Conservation (phyloP, 1,139 yeast species). For the Lodderomyces beijingensis region DNA sequence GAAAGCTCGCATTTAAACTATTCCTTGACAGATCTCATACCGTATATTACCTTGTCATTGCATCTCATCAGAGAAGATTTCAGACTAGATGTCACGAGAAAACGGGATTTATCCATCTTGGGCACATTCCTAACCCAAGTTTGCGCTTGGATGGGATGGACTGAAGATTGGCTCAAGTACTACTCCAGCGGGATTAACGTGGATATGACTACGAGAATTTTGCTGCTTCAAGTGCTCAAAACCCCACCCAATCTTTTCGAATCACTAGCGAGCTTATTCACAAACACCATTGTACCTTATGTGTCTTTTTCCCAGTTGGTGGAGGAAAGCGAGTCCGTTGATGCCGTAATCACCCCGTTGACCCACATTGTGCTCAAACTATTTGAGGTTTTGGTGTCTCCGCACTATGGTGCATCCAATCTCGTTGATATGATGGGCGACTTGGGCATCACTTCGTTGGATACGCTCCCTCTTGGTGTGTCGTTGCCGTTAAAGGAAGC, state of each 20-base stretch:
- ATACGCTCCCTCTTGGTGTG: conserved; percentile 72
- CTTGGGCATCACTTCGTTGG: conserved; percentile 53
- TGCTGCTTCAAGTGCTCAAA: conserved; percentile 41
- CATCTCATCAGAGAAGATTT: conserved; percentile 79
- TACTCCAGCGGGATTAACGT: conserved; percentile 37
- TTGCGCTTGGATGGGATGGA: conserved; percentile 73
- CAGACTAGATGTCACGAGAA: conserved; percentile 50
- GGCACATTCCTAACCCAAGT: conserved; percentile 58
- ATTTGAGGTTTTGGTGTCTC: conserved; percentile 59
- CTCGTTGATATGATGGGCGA: conserved; percentile 59
- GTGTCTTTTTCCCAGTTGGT: conserved; percentile 66
- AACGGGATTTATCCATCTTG: conserved; percentile 32
- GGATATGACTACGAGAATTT: conserved; percentile 26
- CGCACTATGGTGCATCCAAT: conserved; percentile 47
- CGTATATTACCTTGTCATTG: conserved; percentile 62
- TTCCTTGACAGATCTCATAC: conserved; percentile 46
- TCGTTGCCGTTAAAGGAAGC: conserved; percentile 62
- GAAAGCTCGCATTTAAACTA: conserved; percentile 27
- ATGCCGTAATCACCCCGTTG: conserved; percentile 59
- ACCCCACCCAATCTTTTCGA: conserved; percentile 54
- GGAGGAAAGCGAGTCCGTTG: conserved; percentile 62
- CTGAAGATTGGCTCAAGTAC: conserved; percentile 57
- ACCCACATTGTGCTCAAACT: conserved; percentile 54
- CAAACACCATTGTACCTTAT: conserved; percentile 43
- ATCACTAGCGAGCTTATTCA: conserved; percentile 52